Percentiles rank a stretch among this genome's conserved stretches.
These are phyloP conservation scores for Leishmania guyanensis DNA, from an alignment of 208 protist species.

Conservation along the genomic window DNA sequence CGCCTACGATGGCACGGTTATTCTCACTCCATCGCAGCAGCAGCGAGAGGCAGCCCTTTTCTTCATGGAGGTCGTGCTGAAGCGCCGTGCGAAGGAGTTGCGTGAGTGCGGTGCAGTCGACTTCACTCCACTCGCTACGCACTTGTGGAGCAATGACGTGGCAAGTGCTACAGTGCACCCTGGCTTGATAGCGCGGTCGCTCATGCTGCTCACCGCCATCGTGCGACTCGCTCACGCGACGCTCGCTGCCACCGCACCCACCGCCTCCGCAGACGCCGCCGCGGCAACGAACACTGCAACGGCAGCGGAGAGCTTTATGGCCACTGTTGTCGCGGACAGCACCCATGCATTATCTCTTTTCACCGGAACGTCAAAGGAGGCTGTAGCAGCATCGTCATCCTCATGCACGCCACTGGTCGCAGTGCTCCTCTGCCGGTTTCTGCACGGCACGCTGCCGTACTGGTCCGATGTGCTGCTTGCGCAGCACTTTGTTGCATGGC, in stretches of 20 bases:
- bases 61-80: slow-evolving; percentile 46
- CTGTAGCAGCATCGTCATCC: slow-evolving; percentile 12
- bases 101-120: slow-evolving; percentile 38
- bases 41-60: slow-evolving; percentile 57
- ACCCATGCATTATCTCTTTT: slow-evolving; percentile 9
- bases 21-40: slow-evolving; percentile 16
- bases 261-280: not conserved
- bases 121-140: slow-evolving; percentile 34
- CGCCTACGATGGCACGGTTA: not conserved
- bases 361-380: slow-evolving; percentile 1
- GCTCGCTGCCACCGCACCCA: not conserved
- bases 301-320: slow-evolving; percentile 4
- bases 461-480: slow-evolving; percentile 20
- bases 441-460: slow-evolving; percentile 20
- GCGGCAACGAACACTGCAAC: not conserved
- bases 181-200: slow-evolving; percentile 41
- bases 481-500: slow-evolving; percentile 15
- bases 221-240: slow-evolving; percentile 26
- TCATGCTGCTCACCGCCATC: slow-evolving; percentile 42
- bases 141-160: slow-evolving; percentile 41
- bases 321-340: slow-evolving; percentile 8
- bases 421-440: slow-evolving; percentile 26
- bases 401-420: slow-evolving; percentile 46
- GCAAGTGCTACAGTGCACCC: slow-evolving; percentile 19
- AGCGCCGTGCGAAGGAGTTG: slow-evolving; percentile 26